These are phyloP conservation scores for Ceratocystis alfenasii DNA, from an alignment of 2,329 filamentous ascomycete genomes.

Conservation along the genomic window DNA sequence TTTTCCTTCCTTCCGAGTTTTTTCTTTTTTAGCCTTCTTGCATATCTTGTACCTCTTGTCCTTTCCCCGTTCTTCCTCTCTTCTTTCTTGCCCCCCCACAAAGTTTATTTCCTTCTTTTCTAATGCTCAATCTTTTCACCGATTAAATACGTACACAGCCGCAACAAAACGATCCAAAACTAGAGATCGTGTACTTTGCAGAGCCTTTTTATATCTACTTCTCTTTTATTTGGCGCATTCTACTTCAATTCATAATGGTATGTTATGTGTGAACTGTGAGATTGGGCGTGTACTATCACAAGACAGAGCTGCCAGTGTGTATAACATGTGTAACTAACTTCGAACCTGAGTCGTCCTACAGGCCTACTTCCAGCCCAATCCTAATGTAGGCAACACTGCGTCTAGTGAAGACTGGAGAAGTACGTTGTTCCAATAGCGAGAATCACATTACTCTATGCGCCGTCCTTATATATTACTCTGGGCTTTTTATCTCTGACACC, in stretches of 20 bases:
- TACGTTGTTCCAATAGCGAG: constrained; percentile 34
- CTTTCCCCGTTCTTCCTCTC: neutral
- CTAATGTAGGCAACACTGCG: constrained; percentile 59
- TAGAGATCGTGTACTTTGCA: neutral
- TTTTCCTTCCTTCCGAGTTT: neutral
- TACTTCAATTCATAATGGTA: constrained; percentile 15
- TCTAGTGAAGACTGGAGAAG: constrained; percentile 73
- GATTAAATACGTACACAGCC: neutral
- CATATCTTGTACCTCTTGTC: neutral
- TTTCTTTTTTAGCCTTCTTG: neutral
- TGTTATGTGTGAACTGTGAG: constrained; percentile 1
- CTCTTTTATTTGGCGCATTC: constrained; percentile 14
- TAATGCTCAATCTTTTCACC: neutral
- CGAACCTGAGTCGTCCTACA: neutral
- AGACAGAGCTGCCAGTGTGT: neutral
- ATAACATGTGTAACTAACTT: neutral
- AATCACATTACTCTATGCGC: constrained; percentile 18
- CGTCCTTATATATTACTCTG: neutral
- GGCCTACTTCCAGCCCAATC: constrained; percentile 22
- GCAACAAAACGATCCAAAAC: neutral
- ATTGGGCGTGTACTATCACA: neutral
- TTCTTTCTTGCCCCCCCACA: neutral
- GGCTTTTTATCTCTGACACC: neutral
- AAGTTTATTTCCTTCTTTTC: neutral
- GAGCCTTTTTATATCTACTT: constrained; percentile 16